These are phyloP conservation scores for Dispira simplex DNA, from an alignment of 192 early-diverging fungal species.

Conservation along the genomic window DNA sequence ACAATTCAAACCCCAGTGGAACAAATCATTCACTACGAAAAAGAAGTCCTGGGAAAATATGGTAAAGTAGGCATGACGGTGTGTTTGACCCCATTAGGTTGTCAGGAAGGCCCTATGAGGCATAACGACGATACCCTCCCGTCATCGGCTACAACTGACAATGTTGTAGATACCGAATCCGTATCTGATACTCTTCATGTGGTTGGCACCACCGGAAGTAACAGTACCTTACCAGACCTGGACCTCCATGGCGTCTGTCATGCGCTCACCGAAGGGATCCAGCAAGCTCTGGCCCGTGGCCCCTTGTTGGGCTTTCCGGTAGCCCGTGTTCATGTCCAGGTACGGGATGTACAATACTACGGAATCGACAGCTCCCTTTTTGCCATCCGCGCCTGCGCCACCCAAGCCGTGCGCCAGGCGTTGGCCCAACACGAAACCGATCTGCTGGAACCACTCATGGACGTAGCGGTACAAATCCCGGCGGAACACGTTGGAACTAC, in stretches of 20 bases:
- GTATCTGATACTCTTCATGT: too few relatives aligned
- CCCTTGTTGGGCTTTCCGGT: constrained; percentile 66
- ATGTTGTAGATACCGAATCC: constrained; percentile 13
- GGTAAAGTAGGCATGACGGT: constrained; percentile 39
- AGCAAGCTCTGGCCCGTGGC: constrained; percentile 54
- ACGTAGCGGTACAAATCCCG: constrained; percentile 47
- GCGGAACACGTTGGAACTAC: constrained; percentile 60
- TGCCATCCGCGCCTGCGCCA: constrained; percentile 44
- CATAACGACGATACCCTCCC: background rate
- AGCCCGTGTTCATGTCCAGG: constrained; percentile 36
- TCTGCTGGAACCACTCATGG: constrained; percentile 77
- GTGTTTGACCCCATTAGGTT: constrained; percentile 26
- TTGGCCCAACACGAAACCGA: constrained; percentile 19
- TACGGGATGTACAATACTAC: constrained; percentile 34
- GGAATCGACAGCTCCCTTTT: constrained; percentile 36
- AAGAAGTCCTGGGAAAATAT: constrained; percentile 53
- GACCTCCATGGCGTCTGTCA: background rate
- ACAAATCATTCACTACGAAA: constrained; percentile 37
- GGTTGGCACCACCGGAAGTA: too few relatives aligned
- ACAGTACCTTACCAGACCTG: too few relatives aligned
- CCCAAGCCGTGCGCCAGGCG: constrained; percentile 42
- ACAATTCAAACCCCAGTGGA: constrained; percentile 26
- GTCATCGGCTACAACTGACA: constrained; percentile 12
- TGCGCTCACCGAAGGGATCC: constrained; percentile 49
- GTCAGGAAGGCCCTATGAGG: background rate